phyloP scores from a whole-genome alignment of 306 rosid species.

The Rosa rugosa region DNA sequence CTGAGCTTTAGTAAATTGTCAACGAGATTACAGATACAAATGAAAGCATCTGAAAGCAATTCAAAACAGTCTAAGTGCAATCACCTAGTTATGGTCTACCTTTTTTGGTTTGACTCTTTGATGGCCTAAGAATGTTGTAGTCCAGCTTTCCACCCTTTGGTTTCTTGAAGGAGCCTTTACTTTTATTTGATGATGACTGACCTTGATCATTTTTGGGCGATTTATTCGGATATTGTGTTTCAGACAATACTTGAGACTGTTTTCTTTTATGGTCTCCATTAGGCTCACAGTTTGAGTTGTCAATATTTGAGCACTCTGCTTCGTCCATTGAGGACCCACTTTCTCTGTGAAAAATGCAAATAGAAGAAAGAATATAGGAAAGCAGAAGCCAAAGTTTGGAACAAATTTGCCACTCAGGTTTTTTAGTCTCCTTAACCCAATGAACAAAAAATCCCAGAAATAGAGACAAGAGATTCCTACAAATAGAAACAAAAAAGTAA shows the following conservation, averaged over 20 bases:
- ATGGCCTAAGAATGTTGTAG: constrained; percentile 72
- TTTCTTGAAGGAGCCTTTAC: constrained; percentile 63
- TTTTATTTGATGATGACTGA: constrained; percentile 30
- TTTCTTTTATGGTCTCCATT: constrained; percentile 65
- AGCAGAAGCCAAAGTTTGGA: constrained; percentile 2
- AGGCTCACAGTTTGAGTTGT: constrained; percentile 22
- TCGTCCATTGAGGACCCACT: constrained; percentile 42
- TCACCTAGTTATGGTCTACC: constrained; percentile 35
- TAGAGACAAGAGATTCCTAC: background rate
- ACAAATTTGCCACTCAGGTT: background rate
- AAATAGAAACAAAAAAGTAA: background rate
- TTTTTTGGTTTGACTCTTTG: constrained; percentile 44
- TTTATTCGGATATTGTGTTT: constrained; percentile 45
- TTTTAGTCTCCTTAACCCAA: background rate
- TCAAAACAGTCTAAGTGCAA: constrained; percentile 18
- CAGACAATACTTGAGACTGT: constrained; percentile 44
- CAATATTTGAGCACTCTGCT: constrained; percentile 31
- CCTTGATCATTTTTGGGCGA: constrained; percentile 51
- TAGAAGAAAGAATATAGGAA: constrained; percentile 13
- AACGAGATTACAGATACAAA: constrained; percentile 28
- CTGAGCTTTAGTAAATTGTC: background rate
- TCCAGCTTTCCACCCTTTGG: constrained; percentile 62
- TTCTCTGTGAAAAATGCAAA: constrained; percentile 51
- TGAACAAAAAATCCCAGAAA: background rate
- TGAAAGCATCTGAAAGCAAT: constrained; percentile 9